Conservation (phyloP, 1,139 yeast species). For the Pichia sp. region DNA sequence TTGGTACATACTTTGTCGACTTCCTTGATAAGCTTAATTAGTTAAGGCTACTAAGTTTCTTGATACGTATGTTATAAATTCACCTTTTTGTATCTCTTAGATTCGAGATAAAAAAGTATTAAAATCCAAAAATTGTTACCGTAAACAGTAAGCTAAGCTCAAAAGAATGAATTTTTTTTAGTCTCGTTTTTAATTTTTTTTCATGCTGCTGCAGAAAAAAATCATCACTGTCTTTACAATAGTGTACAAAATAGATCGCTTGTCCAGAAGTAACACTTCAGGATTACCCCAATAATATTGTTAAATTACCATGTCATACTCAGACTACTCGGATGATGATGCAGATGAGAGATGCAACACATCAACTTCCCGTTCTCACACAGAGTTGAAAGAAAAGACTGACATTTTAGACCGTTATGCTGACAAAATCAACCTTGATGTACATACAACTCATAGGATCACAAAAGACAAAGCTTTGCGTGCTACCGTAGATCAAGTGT, state of each 20-base stretch:
- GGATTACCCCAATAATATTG: too few relatives aligned
- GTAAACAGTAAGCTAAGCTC: too few relatives aligned
- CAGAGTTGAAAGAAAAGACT: constrained; percentile 42
- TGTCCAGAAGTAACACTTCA: too few relatives aligned
- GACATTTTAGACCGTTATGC: constrained; percentile 59
- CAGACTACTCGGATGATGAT: constrained; percentile 17
- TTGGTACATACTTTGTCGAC: constrained; percentile 9
- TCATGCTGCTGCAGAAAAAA: too few relatives aligned
- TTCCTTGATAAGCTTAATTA: constrained; percentile 9
- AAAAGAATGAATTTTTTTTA: too few relatives aligned
- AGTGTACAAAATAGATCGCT: too few relatives aligned
- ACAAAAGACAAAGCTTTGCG: constrained; percentile 83
- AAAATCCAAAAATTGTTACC: too few relatives aligned
- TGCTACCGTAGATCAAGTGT: constrained; percentile 94
- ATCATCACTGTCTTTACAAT: too few relatives aligned
- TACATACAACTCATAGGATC: constrained; percentile 47
- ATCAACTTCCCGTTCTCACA: constrained; percentile 1
- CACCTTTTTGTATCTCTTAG: not conserved
- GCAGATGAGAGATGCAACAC: not conserved
- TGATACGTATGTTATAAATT: not conserved
- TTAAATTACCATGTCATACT: constrained; percentile 3
- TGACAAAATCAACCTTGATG: constrained; percentile 60
- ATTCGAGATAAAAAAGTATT: not conserved
- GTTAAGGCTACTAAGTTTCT: not conserved
- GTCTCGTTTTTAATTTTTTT: too few relatives aligned